Base-by-base conservation (phyloP, 2,329 filamentous ascomycete species). In the Penicillium aurantiogriseum region DNA sequence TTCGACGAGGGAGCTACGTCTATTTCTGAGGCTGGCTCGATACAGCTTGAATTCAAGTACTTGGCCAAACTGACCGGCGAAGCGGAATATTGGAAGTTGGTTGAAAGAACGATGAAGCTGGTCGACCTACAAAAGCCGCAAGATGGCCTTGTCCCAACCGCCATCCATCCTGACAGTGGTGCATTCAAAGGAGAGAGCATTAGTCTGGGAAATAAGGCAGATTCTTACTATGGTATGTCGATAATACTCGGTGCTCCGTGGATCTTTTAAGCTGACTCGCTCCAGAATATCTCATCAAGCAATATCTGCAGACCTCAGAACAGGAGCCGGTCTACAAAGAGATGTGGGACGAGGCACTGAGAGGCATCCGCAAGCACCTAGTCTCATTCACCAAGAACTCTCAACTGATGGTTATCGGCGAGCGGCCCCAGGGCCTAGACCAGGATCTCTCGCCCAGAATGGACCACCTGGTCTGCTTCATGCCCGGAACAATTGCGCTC, bases 41-140 rank as follows among this genome's bases (percentile, higher is more conserved):
- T 99, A 45, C 94, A 99, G 77, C 85, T 99, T 11, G 94, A 99
- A 74, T 91, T 97, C 81, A 97, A 97, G 74, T 99, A 99, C 71
- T 82, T 99, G 17, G 89, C 94, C 48, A 96, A 96, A 75, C 80
- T 99, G 57, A 99, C 92, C 0, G 94, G 94, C 36, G 94, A 99
- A 76, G 86, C 88, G 50, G 83, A 90, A 60, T 99, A 94, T 75
- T 99, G 94, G 94, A 87, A 94, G 65, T 88, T 87, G 68, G 92
- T 87, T 2, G 94, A 99, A 75, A 91, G 89, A 66, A 91, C 96
- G 1, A 97, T 99, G 84, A 77, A 96, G 71, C 84, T 96, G 7
- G 86, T 97, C 42, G 94, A 97, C 69, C 86, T 89, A 64, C 93
- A 95, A 69, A 84, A 87, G 8, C 81, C 84, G 51, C 79, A 88